Base-by-base conservation (phyloP, 2,329 filamentous ascomycete genomes). In the Penicillium sp. region DNA sequence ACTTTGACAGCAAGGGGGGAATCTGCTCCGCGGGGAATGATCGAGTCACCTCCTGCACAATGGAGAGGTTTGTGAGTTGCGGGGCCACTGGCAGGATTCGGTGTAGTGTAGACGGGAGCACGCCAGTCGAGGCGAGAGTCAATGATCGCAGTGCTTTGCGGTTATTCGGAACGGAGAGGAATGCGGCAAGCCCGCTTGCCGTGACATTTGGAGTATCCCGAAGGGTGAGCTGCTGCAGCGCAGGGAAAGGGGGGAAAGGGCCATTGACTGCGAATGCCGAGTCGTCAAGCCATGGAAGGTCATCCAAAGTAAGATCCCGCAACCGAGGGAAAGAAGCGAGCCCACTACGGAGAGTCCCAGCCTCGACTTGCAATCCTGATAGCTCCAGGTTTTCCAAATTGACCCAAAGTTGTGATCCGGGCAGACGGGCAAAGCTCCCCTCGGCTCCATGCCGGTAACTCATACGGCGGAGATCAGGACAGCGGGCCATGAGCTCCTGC, bases 391-490 rank as follows among this genome's bases (percentile, higher is more conserved):
- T 70, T 60, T 82, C 78, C 63, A 82, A 61, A 49, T 79, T 79
- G 17, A 55, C 62, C 79, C 80, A 82, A 3, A 74, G 71, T 8
- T 71, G 60, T 81, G 86, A 63, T 86, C 88, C 61, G 8, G 87
- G 85, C 44, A 97, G 81, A 58, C 85, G 82, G 70, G 92, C 87
- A 59, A 98, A 85, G 71, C 89, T 91, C 60, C 86, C 86, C 80
- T 97, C 94, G 1, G 91, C 86, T 13, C 94, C 94, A 51, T 83
- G 82, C 58, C 87, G 84, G 78, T 96, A 98, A 58, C 87, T 89
- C 92, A 97, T 97, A 79, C 95, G 95, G 67, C 92, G 87, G 59
- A 98, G 83, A 73, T 94, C 88, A 12, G 90, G 88, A 75, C 94
- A 97, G 55, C 91, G 85, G 24, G 88, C 89, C 79, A 96, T 91